phyloP scores from a whole-genome alignment of 352 stramenopile species.

The Phytophthora ramorum region DNA sequence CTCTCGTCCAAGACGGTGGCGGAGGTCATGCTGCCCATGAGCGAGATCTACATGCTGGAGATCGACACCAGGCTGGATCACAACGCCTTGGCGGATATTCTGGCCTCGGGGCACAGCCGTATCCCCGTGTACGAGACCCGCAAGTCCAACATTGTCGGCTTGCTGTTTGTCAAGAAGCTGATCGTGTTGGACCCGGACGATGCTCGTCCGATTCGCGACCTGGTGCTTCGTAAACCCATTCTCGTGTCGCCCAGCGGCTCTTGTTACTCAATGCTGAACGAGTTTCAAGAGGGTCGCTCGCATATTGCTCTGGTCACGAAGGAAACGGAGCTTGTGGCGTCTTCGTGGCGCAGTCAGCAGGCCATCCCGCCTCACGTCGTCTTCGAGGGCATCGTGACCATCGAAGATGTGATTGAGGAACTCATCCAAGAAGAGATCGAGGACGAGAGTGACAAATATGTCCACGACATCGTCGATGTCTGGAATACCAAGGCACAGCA shows the following conservation, averaged over 20 bases:
- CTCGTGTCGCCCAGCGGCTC: conserved; percentile 83
- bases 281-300: conserved; percentile 90
- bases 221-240: conserved; percentile 77
- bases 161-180: conserved; percentile 90
- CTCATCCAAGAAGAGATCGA: conserved; percentile 92
- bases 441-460: conserved; percentile 87
- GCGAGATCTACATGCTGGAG: conserved; percentile 87
- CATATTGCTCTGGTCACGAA: conserved; percentile 87
- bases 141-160: conserved; percentile 77
- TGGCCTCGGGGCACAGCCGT: conserved; percentile 85
- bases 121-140: conserved; percentile 90
- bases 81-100: conserved; percentile 82
- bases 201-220: conserved; percentile 61
- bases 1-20: conserved; percentile 88
- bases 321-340: conserved; percentile 54
- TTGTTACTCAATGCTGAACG: conserved; percentile 91
- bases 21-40: conserved; percentile 90
- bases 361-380: conserved; percentile 50
- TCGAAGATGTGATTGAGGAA: conserved; percentile 93
- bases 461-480: conserved; percentile 64
- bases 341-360: conserved; percentile 57
- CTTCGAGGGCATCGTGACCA: conserved; percentile 90
- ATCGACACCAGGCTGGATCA: conserved; percentile 79
- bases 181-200: conserved; percentile 91
- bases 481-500: conserved; percentile 55